These are phyloP conservation scores for Nephelium lappaceum DNA, from an alignment of 345 rosid species.

Conservation along the genomic window DNA sequence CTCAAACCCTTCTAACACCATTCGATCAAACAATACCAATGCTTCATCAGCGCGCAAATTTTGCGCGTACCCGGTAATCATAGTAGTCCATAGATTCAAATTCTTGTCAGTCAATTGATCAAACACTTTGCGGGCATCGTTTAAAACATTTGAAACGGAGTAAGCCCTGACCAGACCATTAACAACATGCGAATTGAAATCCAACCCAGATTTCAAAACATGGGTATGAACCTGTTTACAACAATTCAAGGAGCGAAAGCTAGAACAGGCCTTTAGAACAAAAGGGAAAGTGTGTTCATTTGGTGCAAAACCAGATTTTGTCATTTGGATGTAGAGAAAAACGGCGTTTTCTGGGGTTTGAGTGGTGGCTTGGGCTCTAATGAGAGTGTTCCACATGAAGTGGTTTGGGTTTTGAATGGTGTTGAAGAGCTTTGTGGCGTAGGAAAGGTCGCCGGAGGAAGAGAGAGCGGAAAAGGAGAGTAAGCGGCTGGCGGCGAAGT, in stretches of 20 bases:
- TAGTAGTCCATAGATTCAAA: constrained; percentile 28
- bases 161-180: constrained; percentile 24
- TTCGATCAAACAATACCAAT: constrained; percentile 28
- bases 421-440: constrained; percentile 20
- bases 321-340: constrained; percentile 21
- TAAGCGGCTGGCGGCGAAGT: constrained; percentile 30
- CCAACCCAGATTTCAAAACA: constrained; percentile 26
- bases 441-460: constrained; percentile 18
- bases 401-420: constrained; percentile 21
- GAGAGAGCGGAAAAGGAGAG: constrained; percentile 30
- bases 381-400: constrained; percentile 35
- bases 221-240: constrained; percentile 28
- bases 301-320: constrained; percentile 10
- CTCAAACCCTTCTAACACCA: constrained; percentile 26
- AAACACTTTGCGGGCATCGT: constrained; percentile 22
- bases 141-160: constrained; percentile 14
- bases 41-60: constrained; percentile 25
- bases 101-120: constrained; percentile 15
- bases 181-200: constrained; percentile 27
- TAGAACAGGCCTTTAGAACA: constrained; percentile 26
- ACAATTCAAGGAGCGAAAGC: constrained; percentile 10
- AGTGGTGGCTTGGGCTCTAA: constrained; percentile 27
- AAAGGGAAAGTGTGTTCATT: constrained; percentile 28
- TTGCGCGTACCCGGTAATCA: constrained; percentile 34
- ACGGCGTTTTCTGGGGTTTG: constrained; percentile 14